These are phyloP conservation scores for Chamaenerion angustifolium DNA, from an alignment of 345 rosid species.

Conservation along the genomic window DNA sequence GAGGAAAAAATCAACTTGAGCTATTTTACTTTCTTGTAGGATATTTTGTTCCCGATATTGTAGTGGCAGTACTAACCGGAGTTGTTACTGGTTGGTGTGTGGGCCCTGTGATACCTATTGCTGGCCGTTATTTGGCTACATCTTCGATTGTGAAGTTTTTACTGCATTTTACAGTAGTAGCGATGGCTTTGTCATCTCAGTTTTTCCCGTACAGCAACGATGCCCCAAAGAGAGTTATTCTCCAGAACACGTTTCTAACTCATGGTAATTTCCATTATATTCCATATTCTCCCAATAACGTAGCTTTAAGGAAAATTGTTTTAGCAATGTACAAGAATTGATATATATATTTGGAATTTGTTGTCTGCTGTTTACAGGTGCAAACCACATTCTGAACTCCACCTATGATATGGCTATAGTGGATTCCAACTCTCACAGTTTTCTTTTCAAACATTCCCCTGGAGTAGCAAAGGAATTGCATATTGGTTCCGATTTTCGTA, in stretches of 20 bases:
- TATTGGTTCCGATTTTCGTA: constrained; percentile 34
- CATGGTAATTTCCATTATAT: constrained; percentile 30
- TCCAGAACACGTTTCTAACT: constrained; percentile 68
- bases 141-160: constrained; percentile 56
- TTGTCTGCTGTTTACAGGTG: constrained; percentile 35
- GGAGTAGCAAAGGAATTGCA: constrained; percentile 50
- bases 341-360: background rate
- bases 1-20: background rate
- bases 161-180: constrained; percentile 52
- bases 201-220: constrained; percentile 78
- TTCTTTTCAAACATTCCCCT: constrained; percentile 62
- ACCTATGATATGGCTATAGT: constrained; percentile 60
- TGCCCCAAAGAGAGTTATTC: constrained; percentile 85
- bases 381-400: constrained; percentile 38
- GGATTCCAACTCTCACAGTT: constrained; percentile 70
- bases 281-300: background rate
- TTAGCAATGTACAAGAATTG: background rate
- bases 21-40: constrained; percentile 38
- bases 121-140: constrained; percentile 70
- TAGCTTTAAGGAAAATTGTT: background rate
- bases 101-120: constrained; percentile 72
- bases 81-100: constrained; percentile 61
- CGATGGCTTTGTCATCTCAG: constrained; percentile 75
- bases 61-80: constrained; percentile 64
- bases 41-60: constrained; percentile 49